Conservation (phyloP, 345 rosid species). For the Acer yangbiense region DNA sequence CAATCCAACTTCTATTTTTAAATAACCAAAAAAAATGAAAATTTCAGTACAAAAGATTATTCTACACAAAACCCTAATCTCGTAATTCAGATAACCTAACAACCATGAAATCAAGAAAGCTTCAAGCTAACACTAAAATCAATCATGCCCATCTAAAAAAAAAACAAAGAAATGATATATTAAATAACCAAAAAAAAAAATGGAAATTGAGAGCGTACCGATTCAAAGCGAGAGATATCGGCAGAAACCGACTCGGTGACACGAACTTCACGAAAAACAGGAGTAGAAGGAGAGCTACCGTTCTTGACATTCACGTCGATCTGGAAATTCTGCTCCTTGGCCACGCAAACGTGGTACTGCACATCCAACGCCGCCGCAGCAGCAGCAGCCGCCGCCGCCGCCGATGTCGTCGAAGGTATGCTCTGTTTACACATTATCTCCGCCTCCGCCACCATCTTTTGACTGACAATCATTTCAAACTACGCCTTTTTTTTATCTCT, state of each 20-base stretch:
- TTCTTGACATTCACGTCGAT: slow-evolving; percentile 24
- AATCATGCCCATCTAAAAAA: neutral
- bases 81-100: neutral
- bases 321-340: slow-evolving; percentile 29
- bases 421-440: slow-evolving; percentile 33
- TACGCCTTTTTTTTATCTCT: neutral
- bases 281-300: slow-evolving; percentile 25
- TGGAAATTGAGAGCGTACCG: slow-evolving; percentile 34
- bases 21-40: neutral
- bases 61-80: neutral
- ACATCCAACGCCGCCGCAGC: slow-evolving; percentile 29
- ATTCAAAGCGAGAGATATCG: slow-evolving; percentile 44
- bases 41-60: neutral
- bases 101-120: neutral
- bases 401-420: neutral
- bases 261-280: slow-evolving; percentile 28
- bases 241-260: slow-evolving; percentile 38
- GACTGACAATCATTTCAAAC: slow-evolving; percentile 32
- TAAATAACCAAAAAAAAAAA: neutral
- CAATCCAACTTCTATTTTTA: neutral
- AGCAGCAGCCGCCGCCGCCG: neutral
- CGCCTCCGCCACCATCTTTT: slow-evolving; percentile 42
- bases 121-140: neutral
- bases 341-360: slow-evolving; percentile 30
- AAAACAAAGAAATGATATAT: neutral